Conservation (phyloP, 2,329 filamentous ascomycete genomes). For the Aspergillus sp. region DNA sequence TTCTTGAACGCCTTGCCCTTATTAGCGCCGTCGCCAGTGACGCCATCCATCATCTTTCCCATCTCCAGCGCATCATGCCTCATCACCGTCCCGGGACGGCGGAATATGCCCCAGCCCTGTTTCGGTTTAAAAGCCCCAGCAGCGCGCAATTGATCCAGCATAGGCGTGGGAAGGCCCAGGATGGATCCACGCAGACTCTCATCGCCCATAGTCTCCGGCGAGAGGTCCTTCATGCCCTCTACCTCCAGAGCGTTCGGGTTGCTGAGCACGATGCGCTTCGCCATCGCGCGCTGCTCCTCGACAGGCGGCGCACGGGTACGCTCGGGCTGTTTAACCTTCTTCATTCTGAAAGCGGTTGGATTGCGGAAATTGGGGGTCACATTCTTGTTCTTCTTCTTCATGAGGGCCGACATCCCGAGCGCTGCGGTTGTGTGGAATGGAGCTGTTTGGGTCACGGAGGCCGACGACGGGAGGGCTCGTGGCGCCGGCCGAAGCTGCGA, state of each 20-base stretch:
- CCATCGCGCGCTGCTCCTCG: constrained; percentile 77
- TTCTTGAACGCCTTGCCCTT: constrained; percentile 39
- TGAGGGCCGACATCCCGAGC: constrained; percentile 30
- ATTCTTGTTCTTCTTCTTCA: constrained; percentile 39
- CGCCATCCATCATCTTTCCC: constrained; percentile 51
- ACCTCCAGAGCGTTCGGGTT: constrained; percentile 88
- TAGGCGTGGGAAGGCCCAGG: constrained; percentile 55
- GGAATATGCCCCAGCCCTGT: constrained; percentile 81
- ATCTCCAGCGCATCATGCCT: constrained; percentile 69
- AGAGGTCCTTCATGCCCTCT: constrained; percentile 54
- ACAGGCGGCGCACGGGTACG: constrained; percentile 50
- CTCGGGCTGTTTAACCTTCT: constrained; percentile 34
- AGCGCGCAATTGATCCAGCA: constrained; percentile 73
- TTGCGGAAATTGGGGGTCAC: constrained; percentile 28
- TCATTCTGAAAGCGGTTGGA: constrained; percentile 34
- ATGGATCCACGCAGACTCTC: constrained; percentile 55
- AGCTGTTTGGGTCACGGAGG: constrained; percentile 38
- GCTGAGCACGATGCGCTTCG: constrained; percentile 82
- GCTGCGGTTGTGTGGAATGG: constrained; percentile 39
- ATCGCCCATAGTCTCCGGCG: constrained; percentile 45
- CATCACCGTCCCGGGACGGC: constrained; percentile 68
- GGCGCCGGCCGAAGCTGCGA: constrained; percentile 38
- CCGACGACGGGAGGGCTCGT: constrained; percentile 31
- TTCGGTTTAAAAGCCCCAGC: constrained; percentile 83
- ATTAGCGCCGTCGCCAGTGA: constrained; percentile 35